Conservation (phyloP, 73 alveolate species). For the Urostyla sp. region DNA sequence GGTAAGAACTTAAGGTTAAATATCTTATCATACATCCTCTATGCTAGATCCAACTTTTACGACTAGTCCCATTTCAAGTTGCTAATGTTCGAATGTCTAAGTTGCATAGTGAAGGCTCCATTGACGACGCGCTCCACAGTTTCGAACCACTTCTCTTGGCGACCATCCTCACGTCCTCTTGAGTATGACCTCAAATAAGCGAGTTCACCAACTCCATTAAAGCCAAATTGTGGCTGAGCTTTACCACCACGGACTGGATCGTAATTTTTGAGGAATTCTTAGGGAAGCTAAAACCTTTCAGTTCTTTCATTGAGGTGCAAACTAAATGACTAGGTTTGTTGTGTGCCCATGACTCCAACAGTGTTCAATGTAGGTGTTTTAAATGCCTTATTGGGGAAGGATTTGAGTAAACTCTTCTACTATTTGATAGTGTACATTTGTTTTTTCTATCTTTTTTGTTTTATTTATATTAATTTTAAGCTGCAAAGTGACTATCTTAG, state of each 20-base stretch:
- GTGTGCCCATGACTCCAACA: too few species aligned
- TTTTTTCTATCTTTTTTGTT: too few species aligned
- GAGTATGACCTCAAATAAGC: conserved; percentile 68
- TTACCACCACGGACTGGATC: conserved; percentile 2
- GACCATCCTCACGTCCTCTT: conserved; percentile 51
- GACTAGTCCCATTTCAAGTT: not conserved
- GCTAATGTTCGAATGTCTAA: conserved; percentile 23
- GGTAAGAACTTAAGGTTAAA: conserved; percentile 73
- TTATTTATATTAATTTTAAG: too few species aligned
- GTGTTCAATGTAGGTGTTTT: too few species aligned
- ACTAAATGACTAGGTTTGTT: too few species aligned
- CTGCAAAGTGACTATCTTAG: too few species aligned
- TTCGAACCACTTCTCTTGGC: conserved; percentile 62
- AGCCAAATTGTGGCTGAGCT: conserved; percentile 63
- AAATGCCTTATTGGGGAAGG: too few species aligned
- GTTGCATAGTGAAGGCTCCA: conserved; percentile 60
- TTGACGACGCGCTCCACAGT: conserved; percentile 76
- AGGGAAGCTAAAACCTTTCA: too few species aligned
- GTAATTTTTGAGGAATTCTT: conserved; percentile 3
- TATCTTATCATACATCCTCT: conserved; percentile 69
- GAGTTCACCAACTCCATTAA: conserved; percentile 77
- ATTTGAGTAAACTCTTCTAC: too few species aligned
- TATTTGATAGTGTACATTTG: too few species aligned
- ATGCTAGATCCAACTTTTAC: conserved; percentile 8
- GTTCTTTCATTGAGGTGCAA: too few species aligned